Conservation (phyloP, 345 rosid genomes). For the Sonneratia caseolaris region DNA sequence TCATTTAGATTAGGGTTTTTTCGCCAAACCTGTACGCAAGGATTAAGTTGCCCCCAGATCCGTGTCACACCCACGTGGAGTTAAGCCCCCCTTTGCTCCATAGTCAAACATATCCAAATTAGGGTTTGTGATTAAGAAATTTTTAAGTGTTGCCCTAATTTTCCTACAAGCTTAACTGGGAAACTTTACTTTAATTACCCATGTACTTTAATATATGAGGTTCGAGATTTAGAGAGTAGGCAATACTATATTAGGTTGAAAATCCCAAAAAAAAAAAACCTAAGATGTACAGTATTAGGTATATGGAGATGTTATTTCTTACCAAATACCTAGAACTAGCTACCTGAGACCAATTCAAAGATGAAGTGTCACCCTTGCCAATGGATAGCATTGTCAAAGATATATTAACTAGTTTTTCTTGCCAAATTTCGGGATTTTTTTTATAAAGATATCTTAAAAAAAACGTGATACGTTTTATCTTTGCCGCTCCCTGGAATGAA, state of each 20-base stretch:
- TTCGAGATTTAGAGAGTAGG: neutral
- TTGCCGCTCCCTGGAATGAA: neutral
- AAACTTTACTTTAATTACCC: neutral
- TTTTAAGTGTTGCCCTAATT: neutral
- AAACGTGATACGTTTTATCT: neutral
- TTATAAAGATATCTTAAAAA: neutral
- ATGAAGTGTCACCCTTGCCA: neutral
- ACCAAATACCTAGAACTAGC: neutral
- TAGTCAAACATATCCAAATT: neutral
- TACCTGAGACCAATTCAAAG: neutral
- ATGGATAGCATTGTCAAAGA: neutral
- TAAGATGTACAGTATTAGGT: neutral
- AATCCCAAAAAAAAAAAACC: neutral
- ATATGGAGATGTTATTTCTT: neutral
- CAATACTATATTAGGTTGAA: neutral
- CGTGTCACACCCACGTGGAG: constrained; percentile 2
- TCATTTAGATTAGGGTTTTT: neutral
- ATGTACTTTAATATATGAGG: neutral
- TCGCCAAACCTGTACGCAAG: neutral
- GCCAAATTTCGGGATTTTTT: neutral
- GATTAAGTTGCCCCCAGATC: neutral
- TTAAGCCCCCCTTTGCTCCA: neutral
- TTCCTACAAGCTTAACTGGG: neutral
- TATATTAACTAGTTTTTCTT: neutral
- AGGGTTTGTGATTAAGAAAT: neutral